A percentile compares a stretch with the other conserved stretches of the same genome.
Conservation (phyloP, 108 stramenopile genomes). For the Skeletonema costatum region DNA sequence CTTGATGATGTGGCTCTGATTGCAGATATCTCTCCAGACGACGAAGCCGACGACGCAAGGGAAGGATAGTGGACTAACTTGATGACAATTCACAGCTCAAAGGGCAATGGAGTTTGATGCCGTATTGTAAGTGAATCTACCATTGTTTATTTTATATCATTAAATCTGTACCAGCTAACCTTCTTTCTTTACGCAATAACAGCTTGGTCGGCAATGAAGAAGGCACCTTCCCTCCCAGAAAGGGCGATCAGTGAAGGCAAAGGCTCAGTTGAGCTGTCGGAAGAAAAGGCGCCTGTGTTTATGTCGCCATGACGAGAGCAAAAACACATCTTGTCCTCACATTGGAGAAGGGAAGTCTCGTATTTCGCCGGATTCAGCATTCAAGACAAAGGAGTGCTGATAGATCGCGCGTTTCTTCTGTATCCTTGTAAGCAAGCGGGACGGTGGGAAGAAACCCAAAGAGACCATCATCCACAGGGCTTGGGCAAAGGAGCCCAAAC, state of each 20-base stretch:
- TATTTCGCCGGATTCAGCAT: constrained; percentile 47
- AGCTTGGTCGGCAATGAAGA: constrained; percentile 86
- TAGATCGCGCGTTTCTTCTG: constrained; percentile 74
- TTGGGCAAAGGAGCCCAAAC: neutral
- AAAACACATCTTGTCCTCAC: constrained; percentile 82
- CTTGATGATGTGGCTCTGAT: constrained; percentile 82
- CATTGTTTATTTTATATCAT: neutral
- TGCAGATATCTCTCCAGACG: constrained; percentile 67
- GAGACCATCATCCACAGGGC: neutral
- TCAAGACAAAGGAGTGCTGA: constrained; percentile 49
- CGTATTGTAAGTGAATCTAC: constrained; percentile 61
- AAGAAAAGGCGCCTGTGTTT: constrained; percentile 89
- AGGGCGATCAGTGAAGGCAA: constrained; percentile 56
- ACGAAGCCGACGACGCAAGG: constrained; percentile 31
- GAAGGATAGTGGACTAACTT: constrained; percentile 72
- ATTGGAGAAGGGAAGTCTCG: constrained; percentile 73
- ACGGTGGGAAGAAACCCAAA: constrained; percentile 2
- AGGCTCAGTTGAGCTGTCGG: constrained; percentile 73
- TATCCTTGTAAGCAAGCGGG: constrained; percentile 45
- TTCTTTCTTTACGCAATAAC: neutral
- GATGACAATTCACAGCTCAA: constrained; percentile 92
- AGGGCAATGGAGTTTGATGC: constrained; percentile 94
- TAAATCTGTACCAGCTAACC: neutral
- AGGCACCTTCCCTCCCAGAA: constrained; percentile 76
- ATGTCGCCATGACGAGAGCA: constrained; percentile 94